Evolutionary conservation across 192 early-diverging fungal species (phyloP).

Genomic region (Kappamyces sp.): DNA sequence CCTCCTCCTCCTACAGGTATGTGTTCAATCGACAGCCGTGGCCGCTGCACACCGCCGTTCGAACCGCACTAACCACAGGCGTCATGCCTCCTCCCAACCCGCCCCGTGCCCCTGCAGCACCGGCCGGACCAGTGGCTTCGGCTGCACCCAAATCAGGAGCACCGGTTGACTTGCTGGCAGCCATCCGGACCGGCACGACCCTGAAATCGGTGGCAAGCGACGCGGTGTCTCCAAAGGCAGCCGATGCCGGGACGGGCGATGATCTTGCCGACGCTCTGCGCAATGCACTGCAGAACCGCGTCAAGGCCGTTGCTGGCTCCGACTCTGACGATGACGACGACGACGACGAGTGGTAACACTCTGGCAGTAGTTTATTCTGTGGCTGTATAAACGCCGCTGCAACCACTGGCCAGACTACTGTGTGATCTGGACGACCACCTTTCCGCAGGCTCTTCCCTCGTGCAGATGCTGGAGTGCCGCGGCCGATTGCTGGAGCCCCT

Average conservation of each 20-base stretch:
- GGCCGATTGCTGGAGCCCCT: too few relatives aligned
- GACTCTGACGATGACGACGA: slow-evolving; percentile 30
- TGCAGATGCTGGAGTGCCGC: too few relatives aligned
- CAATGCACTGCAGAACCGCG: slow-evolving; percentile 17
- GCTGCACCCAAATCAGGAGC: slow-evolving; percentile 1
- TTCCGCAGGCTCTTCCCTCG: too few relatives aligned
- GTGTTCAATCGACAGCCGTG: background rate
- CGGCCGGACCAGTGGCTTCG: too few relatives aligned
- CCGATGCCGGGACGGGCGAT: slow-evolving; percentile 9
- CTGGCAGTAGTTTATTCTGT: too few relatives aligned
- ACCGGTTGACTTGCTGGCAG: slow-evolving; percentile 20
- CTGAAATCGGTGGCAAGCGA: slow-evolving; percentile 18
- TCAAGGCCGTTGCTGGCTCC: slow-evolving; percentile 19
- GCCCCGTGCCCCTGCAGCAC: too few relatives aligned
- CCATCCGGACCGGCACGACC: slow-evolving; percentile 27
- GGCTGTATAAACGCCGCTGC: too few relatives aligned
- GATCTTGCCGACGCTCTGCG: slow-evolving; percentile 33
- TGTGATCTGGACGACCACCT: too few relatives aligned
- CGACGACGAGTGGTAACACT: slow-evolving; percentile 26
- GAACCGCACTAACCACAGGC: too few relatives aligned
- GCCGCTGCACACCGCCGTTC: too few relatives aligned
- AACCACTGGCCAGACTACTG: too few relatives aligned
- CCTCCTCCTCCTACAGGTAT: slow-evolving; percentile 17
- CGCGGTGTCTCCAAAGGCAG: slow-evolving; percentile 16
- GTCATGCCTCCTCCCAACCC: too few relatives aligned